Evolutionary conservation across 768 basidiomycete species (phyloP).

Genomic region (Auriscalpium orientale): DNA sequence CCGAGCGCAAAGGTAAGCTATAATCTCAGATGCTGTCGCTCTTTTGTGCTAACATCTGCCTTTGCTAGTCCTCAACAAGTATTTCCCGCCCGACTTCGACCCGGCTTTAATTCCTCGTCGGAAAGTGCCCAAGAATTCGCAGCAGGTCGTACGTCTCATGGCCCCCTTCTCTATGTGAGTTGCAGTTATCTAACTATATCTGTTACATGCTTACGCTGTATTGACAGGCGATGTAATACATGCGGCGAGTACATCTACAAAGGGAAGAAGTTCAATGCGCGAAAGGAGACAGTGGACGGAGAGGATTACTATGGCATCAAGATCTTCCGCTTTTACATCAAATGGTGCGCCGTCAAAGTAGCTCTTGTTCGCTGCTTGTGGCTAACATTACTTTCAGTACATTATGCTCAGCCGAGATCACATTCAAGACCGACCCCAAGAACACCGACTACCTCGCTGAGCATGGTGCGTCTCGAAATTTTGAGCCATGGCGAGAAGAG

Average conservation of each 20-base stretch:
- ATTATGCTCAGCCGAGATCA: slow-evolving; percentile 94
- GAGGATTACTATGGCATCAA: slow-evolving; percentile 99
- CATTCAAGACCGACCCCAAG: slow-evolving; percentile 99
- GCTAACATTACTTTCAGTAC: slow-evolving; percentile 46
- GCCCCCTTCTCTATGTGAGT: slow-evolving; percentile 95
- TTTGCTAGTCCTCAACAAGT: slow-evolving; percentile 78
- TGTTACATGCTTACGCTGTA: slow-evolving; percentile 3
- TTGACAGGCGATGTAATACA: slow-evolving; percentile 75
- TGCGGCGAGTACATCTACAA: slow-evolving; percentile 99
- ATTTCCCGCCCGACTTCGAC: slow-evolving; percentile 97
- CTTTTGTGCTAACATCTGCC: slow-evolving; percentile 2
- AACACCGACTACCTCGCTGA: slow-evolving; percentile 92
- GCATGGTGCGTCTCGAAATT: slow-evolving; percentile 95
- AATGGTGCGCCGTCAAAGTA: slow-evolving; percentile 53
- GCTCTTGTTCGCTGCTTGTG: slow-evolving; percentile 8
- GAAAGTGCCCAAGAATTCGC: slow-evolving; percentile 86
- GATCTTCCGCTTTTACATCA: slow-evolving; percentile 89
- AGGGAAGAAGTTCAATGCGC: slow-evolving; percentile 99
- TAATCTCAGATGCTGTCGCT: not conserved
- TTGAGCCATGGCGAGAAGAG: slow-evolving; percentile 94
- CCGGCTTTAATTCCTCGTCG: slow-evolving; percentile 91
- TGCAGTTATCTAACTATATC: not conserved
- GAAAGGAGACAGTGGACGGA: slow-evolving; percentile 95
- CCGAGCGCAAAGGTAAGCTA: slow-evolving; percentile 77
- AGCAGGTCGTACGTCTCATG: slow-evolving; percentile 98